Evolutionary conservation across 305 asterid genomes (phyloP), one percentile per base, ranked within the genome.

Genomic region (Solanum hybrid): DNA sequence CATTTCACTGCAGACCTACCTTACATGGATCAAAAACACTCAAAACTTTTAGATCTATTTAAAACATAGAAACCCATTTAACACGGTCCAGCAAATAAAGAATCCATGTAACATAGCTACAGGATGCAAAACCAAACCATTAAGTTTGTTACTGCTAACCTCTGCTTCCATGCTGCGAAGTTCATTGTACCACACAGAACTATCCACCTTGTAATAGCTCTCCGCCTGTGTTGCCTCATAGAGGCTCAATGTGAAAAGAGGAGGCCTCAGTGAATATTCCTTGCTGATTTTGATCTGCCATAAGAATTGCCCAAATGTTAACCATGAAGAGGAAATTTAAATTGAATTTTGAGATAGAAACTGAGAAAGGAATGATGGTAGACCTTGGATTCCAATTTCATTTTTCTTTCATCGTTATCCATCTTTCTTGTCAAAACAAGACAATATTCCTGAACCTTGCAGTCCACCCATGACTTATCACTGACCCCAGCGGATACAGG

Each of bases 161-260:
- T 96, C 99, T 88, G 99, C 95, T 92, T 98, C 99, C 95, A 98
- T 93, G 79, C 99, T 98, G 86, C 98, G 95, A 72, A 98, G 98
- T 92, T 96, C 99, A 91, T 98, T 98, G 92, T 92, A 95, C 94
- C 95, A 94, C 91, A 93, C 94, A 3, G 96, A 91, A 90, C 92
- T 93, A 84, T 89, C 90, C 51, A 89, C 90, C 92, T 90, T 94
- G 14, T 92, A 91, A 86, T 90, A 89, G 89, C 90, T 93, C 87
- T 93, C 95, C 22, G 92, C 96, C 87, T 86, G 92, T 6, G 86
- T 88, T 42, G 93, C 92, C 71, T 92, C 89, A 85, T 91, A 88
- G 8, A 96, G 92, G 88, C 90, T 92, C 92, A 96, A 92, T 32
- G 90, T 90, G 89, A 96, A 95, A 82, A 91, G 95, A 36, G 99